Evolutionary conservation across 2,329 filamentous ascomycete species (phyloP), one percentile per base, ranked within the genome.

Genomic region (Trichoderma sp.): DNA sequence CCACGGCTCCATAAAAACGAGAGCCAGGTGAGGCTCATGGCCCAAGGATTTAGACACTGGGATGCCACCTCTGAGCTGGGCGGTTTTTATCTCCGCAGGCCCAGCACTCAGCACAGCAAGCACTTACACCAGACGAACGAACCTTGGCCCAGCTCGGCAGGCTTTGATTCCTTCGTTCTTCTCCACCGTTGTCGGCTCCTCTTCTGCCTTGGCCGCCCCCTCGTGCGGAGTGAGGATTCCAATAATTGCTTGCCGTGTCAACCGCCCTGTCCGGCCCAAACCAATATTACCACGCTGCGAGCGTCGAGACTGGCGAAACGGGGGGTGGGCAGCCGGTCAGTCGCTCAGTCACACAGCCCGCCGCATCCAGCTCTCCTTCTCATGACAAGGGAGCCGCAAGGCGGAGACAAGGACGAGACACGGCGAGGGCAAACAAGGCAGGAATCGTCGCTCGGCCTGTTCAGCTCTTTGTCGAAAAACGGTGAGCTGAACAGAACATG

Each of bases 161-260:
- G 59, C 45, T 4, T 37, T 57, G 35, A 64, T 48, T 64, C 61
- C 61, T 64, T 64, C 61, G 61, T 57, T 27, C 29, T 54, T 50
- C 58, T 50, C 58, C 39, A 61, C 58, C 42, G 42, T 25, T 7
- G 48, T 39, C 60, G 34, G 34, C 35, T 42, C 48, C 50, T 64
- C 59, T 32, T 61, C 58, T 61, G 29, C 59, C 45, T 53, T 19
- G 45, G 60, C 61, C 61, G 42, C 61, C 34, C 39, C 61, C 61
- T 64, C 61, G 37, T 64, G 50, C 61, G 61, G 61, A 64, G 61
- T 64, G 61, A 64, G 61, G 61, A 64, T 64, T 64, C 61, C 61
- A 64, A 64, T 64, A 64, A 56, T 64, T 64, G 61, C 52, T 64
- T 52, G 42, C 42, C 42, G 42, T 34, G 52, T 35, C 37, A 48